Evolutionary conservation across 1,284 basidiomycete genomes (phyloP).

Genomic region (Vanrija pseudolonga): DNA sequence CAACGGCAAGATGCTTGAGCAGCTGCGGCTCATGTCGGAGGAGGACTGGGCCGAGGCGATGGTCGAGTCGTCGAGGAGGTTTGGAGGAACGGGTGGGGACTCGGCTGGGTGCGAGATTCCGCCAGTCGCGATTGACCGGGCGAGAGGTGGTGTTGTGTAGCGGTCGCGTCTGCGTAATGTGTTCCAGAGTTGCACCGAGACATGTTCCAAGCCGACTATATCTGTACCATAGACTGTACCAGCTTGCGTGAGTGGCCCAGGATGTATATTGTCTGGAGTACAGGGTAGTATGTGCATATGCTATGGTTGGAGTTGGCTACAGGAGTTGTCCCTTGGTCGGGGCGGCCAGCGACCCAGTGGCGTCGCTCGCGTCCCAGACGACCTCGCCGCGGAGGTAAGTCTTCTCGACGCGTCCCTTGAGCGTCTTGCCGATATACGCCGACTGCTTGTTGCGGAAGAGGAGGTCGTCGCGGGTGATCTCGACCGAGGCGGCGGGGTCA

Average conservation of each 20-base stretch:
- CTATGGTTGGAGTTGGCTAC: not conserved
- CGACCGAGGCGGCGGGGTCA: slow-evolving; percentile 65
- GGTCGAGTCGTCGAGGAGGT: slow-evolving; percentile 16
- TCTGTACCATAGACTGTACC: no score
- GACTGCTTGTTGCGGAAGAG: slow-evolving; percentile 90
- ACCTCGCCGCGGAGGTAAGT: slow-evolving; percentile 71
- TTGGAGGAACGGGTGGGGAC: slow-evolving; percentile 3
- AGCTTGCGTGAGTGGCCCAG: no score
- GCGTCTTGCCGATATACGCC: slow-evolving; percentile 70
- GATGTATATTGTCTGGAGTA: no score
- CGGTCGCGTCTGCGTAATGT: no score
- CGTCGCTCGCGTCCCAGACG: slow-evolving; percentile 56
- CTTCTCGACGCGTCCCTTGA: slow-evolving; percentile 67
- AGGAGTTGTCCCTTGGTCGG: not conserved
- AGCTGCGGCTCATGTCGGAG: slow-evolving; percentile 17
- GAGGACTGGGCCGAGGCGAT: slow-evolving; percentile 27
- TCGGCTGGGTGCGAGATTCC: no score
- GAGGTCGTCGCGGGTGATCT: slow-evolving; percentile 56
- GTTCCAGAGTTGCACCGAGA: no score
- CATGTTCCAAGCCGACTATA: no score
- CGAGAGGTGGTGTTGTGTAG: no score
- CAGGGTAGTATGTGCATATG: no score
- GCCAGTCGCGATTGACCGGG: no score
- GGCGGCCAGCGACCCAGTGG: not conserved
- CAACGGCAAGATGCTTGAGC: slow-evolving; percentile 28